These are phyloP conservation scores for Aspergillus indologenus DNA, from an alignment of 495 filamentous ascomycete species.

Conservation along the genomic window DNA sequence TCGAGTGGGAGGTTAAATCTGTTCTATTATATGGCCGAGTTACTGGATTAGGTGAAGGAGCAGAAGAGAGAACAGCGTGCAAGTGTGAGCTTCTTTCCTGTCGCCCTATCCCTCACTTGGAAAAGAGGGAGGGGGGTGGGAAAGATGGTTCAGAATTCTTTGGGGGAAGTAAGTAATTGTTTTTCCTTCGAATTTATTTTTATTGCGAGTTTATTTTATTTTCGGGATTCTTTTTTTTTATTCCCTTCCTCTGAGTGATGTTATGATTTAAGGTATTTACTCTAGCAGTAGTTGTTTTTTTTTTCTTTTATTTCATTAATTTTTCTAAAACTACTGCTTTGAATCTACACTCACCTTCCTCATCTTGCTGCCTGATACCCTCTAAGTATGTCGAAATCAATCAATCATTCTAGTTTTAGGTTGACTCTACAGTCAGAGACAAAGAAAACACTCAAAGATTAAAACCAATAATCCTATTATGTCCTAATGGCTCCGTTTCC, in stretches of 20 bases:
- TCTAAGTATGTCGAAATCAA: background rate
- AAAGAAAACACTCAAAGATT: background rate
- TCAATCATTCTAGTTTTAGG: background rate
- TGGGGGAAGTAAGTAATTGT: constrained; percentile 6
- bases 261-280: too few relatives aligned
- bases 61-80: background rate
- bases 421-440: background rate
- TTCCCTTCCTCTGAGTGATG: too few relatives aligned
- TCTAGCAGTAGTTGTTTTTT: constrained; percentile 16
- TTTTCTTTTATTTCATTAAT: constrained; percentile 1
- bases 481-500: background rate
- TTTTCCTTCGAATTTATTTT: constrained; percentile 11
- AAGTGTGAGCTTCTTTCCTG: background rate
- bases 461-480: background rate
- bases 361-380: constrained; percentile 9
- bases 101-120: background rate
- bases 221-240: too few relatives aligned
- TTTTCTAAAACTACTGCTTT: constrained; percentile 5
- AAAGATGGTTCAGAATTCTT: constrained; percentile 1
- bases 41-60: constrained; percentile 14
- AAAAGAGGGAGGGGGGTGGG: background rate
- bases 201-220: background rate
- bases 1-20: constrained; percentile 1
- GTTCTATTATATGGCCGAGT: background rate
- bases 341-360: background rate